These are phyloP conservation scores for Lactuca sativa DNA, from an alignment of 129 eudicot genomes.

Conservation along the genomic window DNA sequence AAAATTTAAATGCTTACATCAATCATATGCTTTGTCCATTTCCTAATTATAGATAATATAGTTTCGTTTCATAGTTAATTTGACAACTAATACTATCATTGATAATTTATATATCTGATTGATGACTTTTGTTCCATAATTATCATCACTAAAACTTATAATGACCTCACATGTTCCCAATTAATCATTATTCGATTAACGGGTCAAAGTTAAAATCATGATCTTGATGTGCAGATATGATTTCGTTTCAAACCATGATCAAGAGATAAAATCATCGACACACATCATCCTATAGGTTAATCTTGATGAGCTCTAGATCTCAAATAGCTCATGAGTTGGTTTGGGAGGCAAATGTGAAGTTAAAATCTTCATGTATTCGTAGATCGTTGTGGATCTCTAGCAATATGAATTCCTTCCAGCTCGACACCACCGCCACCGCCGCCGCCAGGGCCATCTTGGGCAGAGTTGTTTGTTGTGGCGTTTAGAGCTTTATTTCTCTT, in stretches of 20 bases:
- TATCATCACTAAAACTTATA: background rate
- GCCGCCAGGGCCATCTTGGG: slow-evolving; percentile 17
- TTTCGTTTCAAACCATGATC: background rate
- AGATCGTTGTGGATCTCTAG: slow-evolving; percentile 12
- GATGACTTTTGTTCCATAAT: background rate
- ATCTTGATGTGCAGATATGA: background rate
- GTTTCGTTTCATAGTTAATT: too few relatives aligned
- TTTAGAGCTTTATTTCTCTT: slow-evolving; percentile 53
- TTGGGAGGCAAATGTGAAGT: slow-evolving; percentile 5
- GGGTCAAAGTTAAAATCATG: background rate
- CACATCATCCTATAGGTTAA: slow-evolving; percentile 13
- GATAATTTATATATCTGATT: background rate
- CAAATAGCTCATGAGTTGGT: background rate
- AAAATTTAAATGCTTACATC: too few relatives aligned
- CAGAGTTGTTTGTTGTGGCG: slow-evolving; percentile 28
- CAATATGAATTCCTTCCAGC: slow-evolving; percentile 33
- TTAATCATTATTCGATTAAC: slow-evolving; percentile 1
- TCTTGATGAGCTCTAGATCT: slow-evolving; percentile 10
- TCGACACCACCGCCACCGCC: slow-evolving; percentile 18
- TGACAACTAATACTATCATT: too few relatives aligned
- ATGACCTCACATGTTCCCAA: background rate
- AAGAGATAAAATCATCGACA: background rate
- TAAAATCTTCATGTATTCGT: slow-evolving; percentile 13
- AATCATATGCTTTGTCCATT: too few relatives aligned
- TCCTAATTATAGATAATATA: too few relatives aligned